Percentiles rank a stretch among this genome's conserved stretches.
Evolutionary conservation across 2,329 filamentous ascomycete species (phyloP).

Genomic region (Colletotrichum orbiculare): DNA sequence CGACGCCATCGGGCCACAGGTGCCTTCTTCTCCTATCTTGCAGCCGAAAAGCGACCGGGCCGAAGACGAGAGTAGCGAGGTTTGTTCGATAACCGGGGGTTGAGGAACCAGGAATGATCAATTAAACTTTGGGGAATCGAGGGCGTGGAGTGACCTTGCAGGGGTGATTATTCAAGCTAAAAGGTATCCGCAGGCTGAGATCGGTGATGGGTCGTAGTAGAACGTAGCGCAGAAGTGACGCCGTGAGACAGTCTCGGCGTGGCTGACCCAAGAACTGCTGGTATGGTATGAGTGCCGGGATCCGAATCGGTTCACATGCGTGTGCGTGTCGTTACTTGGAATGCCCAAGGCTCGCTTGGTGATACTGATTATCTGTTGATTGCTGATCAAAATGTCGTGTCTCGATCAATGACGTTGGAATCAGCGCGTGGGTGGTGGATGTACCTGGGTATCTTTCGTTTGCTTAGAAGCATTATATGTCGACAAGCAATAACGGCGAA

Average conservation of each 20-base stretch:
- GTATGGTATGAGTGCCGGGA: constrained; percentile 5
- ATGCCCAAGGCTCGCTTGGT: constrained; percentile 13
- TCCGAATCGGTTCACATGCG: constrained; percentile 6
- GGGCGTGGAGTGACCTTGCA: constrained; percentile 27
- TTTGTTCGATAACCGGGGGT: not conserved
- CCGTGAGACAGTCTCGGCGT: constrained; percentile 4
- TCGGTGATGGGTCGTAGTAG: not conserved
- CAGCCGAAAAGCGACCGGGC: not conserved
- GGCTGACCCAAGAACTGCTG: not conserved
- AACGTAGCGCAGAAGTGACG: not conserved
- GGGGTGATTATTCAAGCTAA: constrained; percentile 8
- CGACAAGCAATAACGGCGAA: not conserved
- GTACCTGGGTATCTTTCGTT: not conserved
- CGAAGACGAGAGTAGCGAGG: not conserved
- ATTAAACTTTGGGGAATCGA: constrained; percentile 30
- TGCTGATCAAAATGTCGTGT: constrained; percentile 16
- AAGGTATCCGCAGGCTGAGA: not conserved
- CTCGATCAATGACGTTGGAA: constrained; percentile 25
- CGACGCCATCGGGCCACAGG: constrained; percentile 40
- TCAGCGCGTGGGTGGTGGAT: constrained; percentile 6
- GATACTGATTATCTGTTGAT: constrained; percentile 28
- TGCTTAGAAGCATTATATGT: not conserved
- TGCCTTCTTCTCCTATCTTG: constrained; percentile 1
- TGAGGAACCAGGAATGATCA: constrained; percentile 13
- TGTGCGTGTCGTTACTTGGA: constrained; percentile 20